Evolutionary conservation across 116 monocot genomes (phyloP).

Genomic region (Cymodocea nodosa): DNA sequence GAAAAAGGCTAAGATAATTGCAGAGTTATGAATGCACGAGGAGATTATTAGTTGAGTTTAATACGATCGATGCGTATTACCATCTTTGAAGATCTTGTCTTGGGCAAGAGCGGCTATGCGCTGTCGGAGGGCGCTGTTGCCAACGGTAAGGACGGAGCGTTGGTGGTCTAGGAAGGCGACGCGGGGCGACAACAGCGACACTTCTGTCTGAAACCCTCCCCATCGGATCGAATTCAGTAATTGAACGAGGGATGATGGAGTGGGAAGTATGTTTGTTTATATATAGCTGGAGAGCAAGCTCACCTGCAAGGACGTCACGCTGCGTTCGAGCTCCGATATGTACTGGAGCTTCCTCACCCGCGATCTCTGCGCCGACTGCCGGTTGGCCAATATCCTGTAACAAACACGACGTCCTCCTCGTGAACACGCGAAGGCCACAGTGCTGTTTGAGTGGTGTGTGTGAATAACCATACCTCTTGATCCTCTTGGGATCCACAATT

Average conservation of each 20-base stretch:
- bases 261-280: too few relatives aligned
- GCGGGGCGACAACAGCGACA: conserved; percentile 81
- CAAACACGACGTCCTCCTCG: background rate
- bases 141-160: conserved; percentile 64
- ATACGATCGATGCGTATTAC: conserved; percentile 10
- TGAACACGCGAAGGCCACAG: too few relatives aligned
- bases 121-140: conserved; percentile 90
- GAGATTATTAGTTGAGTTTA: too few relatives aligned
- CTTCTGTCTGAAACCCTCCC: conserved; percentile 44
- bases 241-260: background rate
- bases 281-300: too few relatives aligned
- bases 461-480: conserved; percentile 43
- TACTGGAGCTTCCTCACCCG: conserved; percentile 84
- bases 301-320: conserved; percentile 64
- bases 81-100: conserved; percentile 91
- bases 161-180: conserved; percentile 98
- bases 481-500: conserved; percentile 53
- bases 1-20: too few relatives aligned
- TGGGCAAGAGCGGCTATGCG: conserved; percentile 88
- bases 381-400: conserved; percentile 65
- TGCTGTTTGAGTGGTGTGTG: too few relatives aligned
- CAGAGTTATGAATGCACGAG: too few relatives aligned
- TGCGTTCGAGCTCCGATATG: conserved; percentile 79
- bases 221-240: background rate
- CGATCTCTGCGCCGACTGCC: conserved; percentile 87